Base-by-base conservation (phyloP, 257 asterid species). In the Penstemon davidsonii region DNA sequence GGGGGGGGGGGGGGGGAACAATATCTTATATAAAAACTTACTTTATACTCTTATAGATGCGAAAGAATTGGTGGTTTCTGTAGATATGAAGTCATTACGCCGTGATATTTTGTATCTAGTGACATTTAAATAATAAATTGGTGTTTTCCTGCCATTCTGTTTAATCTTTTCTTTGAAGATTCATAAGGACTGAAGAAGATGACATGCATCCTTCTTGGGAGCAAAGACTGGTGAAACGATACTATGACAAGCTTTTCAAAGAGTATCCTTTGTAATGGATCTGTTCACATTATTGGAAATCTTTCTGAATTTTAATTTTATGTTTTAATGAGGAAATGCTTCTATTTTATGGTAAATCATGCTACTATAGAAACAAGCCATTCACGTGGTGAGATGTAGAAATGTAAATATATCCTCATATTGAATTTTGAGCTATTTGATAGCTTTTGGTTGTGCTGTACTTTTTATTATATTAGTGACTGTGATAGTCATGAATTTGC, bases 141-240 rank as follows among this genome's bases (percentile, higher is more conserved):
- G 40, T 69, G 62, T 62, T 53, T 53, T 11, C 53, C 67, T 50
- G 36, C 11, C 66, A 49, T 69, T 67, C 52, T 49, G 58, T 77
- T 70, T 56, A 36, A 43, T 76, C 65, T 49, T 74, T 58, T 73
- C 60, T 18, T 66, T 5, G 71, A 73, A 90, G 97, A 87, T 90
- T 90, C 76, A 90, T 90, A 74, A 83, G 95, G 73, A 80, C 87
- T 5, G 97, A 91, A 81, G 97, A 91, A 81, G 99, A 94, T 86
- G 99, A 91, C 77, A 72, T 70, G 87, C 68, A 84, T 78, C 88
- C 82, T 18, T 91, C 97, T 19, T 94, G 99, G 99, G 99, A 91
- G 79, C 92, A 88, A 57, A 91, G 88, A 82, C 88, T 94, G 73
- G 99, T 91, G 82, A 94, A 88, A 79, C 99, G 99, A 69, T 94